These are phyloP conservation scores for Pseudonitzschia multistriata DNA, from an alignment of 108 stramenopile species.

Conservation along the genomic window DNA sequence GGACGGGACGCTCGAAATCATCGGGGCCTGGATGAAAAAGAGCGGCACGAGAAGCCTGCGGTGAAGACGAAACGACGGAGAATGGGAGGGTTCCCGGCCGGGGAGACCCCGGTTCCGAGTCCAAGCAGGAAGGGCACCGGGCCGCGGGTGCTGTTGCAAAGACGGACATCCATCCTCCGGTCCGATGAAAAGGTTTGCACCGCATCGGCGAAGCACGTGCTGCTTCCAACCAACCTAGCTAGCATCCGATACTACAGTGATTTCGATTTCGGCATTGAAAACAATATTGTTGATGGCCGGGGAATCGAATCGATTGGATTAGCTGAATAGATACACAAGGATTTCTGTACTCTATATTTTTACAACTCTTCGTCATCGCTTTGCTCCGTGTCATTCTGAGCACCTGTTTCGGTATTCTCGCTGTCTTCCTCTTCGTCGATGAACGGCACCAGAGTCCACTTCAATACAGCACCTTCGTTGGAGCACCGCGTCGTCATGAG, in stretches of 20 bases:
- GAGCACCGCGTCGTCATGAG: conserved; percentile 72
- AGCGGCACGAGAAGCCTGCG: conserved; percentile 41
- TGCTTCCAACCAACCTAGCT: too few relatives aligned
- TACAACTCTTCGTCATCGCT: conserved; percentile 46
- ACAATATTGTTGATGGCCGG: too few relatives aligned
- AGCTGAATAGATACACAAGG: too few relatives aligned
- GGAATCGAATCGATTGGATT: too few relatives aligned
- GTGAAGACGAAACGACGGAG: background rate
- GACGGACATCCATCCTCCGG: too few relatives aligned
- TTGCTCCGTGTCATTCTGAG: conserved; percentile 24
- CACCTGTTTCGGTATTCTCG: conserved; percentile 1
- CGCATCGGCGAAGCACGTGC: too few relatives aligned
- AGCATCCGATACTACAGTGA: too few relatives aligned
- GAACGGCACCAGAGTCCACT: conserved; percentile 80
- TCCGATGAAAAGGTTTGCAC: too few relatives aligned
- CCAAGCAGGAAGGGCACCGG: too few relatives aligned
- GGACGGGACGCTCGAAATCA: conserved; percentile 61
- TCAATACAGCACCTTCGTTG: conserved; percentile 68
- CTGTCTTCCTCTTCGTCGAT: conserved; percentile 58
- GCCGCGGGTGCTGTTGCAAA: too few relatives aligned
- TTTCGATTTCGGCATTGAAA: too few relatives aligned
- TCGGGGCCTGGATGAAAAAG: conserved; percentile 86
- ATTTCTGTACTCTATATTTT: too few relatives aligned
- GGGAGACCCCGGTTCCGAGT: background rate
- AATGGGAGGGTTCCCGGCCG: background rate